Evolutionary conservation across 176 grass and related monocot genomes (phyloP).

Genomic region (Leersia perrieri): DNA sequence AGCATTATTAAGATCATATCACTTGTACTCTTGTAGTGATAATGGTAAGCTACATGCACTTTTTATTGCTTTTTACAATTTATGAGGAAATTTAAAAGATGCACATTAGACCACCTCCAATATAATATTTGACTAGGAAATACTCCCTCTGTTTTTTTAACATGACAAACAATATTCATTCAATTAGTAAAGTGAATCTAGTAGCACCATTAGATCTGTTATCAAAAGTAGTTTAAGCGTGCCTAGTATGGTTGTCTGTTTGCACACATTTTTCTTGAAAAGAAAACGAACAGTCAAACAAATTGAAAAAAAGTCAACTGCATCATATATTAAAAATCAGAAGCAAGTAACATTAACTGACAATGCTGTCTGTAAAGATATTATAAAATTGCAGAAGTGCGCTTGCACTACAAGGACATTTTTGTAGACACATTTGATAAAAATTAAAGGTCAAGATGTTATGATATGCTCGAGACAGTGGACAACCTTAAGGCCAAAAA

Average conservation of each 20-base stretch:
- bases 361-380: slow-evolving; percentile 6
- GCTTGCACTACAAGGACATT: background rate
- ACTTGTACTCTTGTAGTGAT: background rate
- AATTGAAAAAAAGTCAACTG: too few relatives aligned
- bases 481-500: slow-evolving; percentile 84
- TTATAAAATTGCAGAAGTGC: background rate
- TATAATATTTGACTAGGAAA: background rate
- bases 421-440: background rate
- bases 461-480: slow-evolving; percentile 17
- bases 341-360: background rate
- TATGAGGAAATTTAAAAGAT: background rate
- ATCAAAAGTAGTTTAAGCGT: too few relatives aligned
- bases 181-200: too few relatives aligned
- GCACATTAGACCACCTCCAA: background rate
- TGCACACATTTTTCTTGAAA: too few relatives aligned
- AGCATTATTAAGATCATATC: background rate
- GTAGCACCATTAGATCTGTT: too few relatives aligned
- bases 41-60: background rate
- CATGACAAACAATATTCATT: too few relatives aligned
- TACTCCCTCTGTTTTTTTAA: too few relatives aligned
- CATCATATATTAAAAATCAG: too few relatives aligned
- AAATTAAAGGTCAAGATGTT: slow-evolving; percentile 7
- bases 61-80: background rate
- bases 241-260: too few relatives aligned
- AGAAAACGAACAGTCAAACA: too few relatives aligned